phyloP scores from a whole-genome alignment of 2,329 filamentous ascomycete species.

The Aspergillus chevalieri region DNA sequence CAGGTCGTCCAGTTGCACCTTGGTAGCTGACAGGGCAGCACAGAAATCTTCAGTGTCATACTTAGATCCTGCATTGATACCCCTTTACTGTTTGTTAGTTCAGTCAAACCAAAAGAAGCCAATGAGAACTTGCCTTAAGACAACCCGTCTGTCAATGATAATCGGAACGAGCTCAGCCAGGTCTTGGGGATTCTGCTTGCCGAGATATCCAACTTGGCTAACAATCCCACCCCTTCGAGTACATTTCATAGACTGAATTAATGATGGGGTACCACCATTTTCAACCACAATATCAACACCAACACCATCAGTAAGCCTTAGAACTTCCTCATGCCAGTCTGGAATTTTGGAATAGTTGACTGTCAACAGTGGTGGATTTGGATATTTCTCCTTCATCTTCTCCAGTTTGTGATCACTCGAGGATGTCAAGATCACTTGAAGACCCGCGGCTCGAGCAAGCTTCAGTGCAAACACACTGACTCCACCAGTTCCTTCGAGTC shows the following conservation, averaged over 20 bases:
- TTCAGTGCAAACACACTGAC: conserved; percentile 33
- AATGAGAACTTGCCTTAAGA: conserved; percentile 19
- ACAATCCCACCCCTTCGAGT: conserved; percentile 38
- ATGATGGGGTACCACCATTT: conserved; percentile 33
- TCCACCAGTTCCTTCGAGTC: conserved; percentile 29
- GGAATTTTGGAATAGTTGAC: conserved; percentile 28
- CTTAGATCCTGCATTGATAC: conserved; percentile 39
- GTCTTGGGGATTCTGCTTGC: conserved; percentile 21
- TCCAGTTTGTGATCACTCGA: conserved; percentile 31
- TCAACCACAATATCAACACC: conserved; percentile 37
- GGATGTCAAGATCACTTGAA: conserved; percentile 33
- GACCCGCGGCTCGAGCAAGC: conserved; percentile 25
- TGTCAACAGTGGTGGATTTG: conserved; percentile 15
- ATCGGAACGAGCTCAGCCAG: conserved; percentile 31
- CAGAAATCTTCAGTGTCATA: conserved; percentile 37
- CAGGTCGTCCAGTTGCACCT: conserved; percentile 27
- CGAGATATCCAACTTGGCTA: conserved; percentile 41
- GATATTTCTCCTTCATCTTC: conserved; percentile 19
- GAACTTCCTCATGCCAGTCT: conserved; percentile 29
- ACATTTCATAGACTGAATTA: conserved; percentile 36
- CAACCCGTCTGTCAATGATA: conserved; percentile 35
- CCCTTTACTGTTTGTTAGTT: conserved; percentile 16
- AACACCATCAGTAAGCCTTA: conserved; percentile 24
- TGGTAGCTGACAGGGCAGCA: conserved; percentile 25
- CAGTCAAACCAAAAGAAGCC: not conserved